Conservation (phyloP, 2,329 filamentous ascomycete genomes). For the Fusarium sp. region DNA sequence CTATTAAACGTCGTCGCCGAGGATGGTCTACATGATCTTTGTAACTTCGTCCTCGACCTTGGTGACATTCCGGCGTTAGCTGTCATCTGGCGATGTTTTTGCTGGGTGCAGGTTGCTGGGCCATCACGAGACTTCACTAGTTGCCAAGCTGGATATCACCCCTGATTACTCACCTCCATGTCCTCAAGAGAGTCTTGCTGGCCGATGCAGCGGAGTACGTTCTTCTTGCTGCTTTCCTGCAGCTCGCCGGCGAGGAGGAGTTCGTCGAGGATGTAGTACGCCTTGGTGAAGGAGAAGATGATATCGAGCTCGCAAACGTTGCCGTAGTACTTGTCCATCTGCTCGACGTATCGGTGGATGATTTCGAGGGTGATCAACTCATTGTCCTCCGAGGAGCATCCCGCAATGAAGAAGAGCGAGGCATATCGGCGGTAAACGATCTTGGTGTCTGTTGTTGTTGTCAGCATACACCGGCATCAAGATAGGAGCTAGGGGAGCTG, state of each 20-base stretch:
- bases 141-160: constrained; percentile 30
- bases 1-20: constrained; percentile 25
- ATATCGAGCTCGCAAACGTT: constrained; percentile 99
- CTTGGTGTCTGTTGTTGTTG: constrained; percentile 78
- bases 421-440: constrained; percentile 99
- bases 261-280: constrained; percentile 98
- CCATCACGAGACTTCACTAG: constrained; percentile 30
- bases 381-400: constrained; percentile 96
- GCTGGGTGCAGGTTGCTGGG: constrained; percentile 27
- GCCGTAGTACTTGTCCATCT: constrained; percentile 99
- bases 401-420: constrained; percentile 98
- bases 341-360: constrained; percentile 98
- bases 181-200: constrained; percentile 98
- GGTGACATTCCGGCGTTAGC: constrained; percentile 45
- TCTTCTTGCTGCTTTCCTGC: constrained; percentile 99
- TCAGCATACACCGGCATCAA: constrained; percentile 18
- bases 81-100: constrained; percentile 32
- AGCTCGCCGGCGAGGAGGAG: constrained; percentile 93
- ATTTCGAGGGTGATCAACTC: constrained; percentile 98
- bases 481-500: constrained; percentile 30
- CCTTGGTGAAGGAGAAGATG: constrained; percentile 99
- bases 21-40: constrained; percentile 76
- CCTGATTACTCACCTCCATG: constrained; percentile 83
- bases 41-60: constrained; percentile 91
- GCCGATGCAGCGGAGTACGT: constrained; percentile 91